Evolutionary conservation across 352 stramenopile genomes (phyloP).

Genomic region (Phytophthora uliginosa): DNA sequence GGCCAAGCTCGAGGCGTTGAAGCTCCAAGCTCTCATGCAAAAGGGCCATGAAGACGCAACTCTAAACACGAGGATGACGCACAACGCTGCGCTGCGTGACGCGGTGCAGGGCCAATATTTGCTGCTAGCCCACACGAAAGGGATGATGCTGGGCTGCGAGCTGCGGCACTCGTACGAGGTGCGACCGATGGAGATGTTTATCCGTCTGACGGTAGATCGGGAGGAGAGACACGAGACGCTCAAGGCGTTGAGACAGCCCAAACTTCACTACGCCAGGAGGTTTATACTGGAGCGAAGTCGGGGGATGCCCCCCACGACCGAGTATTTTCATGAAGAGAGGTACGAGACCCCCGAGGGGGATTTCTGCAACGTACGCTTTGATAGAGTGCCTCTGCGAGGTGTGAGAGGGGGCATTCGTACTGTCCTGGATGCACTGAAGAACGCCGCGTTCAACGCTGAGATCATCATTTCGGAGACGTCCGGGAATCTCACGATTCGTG

Average conservation of each 20-base stretch:
- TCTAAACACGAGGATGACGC: slow-evolving; percentile 1
- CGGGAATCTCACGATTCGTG: slow-evolving; percentile 58
- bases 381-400: slow-evolving; percentile 47
- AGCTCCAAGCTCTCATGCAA: slow-evolving; percentile 27
- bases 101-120: slow-evolving; percentile 35
- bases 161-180: slow-evolving; percentile 32
- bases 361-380: slow-evolving; percentile 54
- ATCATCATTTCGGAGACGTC: slow-evolving; percentile 69
- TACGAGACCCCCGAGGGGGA: slow-evolving; percentile 54
- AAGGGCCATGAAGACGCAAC: slow-evolving; percentile 14
- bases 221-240: slow-evolving; percentile 36
- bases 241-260: slow-evolving; percentile 34
- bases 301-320: slow-evolving; percentile 33
- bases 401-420: slow-evolving; percentile 36
- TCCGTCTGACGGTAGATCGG: slow-evolving; percentile 36
- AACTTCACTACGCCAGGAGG: slow-evolving; percentile 34
- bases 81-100: slow-evolving; percentile 33
- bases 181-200: slow-evolving; percentile 39
- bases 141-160: slow-evolving; percentile 29
- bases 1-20: slow-evolving; percentile 33
- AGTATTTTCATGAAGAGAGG: slow-evolving; percentile 46
- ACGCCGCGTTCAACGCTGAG: slow-evolving; percentile 59
- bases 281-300: slow-evolving; percentile 44
- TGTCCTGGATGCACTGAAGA: slow-evolving; percentile 49
- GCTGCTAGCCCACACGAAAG: slow-evolving; percentile 26